Base-by-base conservation (phyloP, 768 basidiomycete species). In the Phylloporus sp. region DNA sequence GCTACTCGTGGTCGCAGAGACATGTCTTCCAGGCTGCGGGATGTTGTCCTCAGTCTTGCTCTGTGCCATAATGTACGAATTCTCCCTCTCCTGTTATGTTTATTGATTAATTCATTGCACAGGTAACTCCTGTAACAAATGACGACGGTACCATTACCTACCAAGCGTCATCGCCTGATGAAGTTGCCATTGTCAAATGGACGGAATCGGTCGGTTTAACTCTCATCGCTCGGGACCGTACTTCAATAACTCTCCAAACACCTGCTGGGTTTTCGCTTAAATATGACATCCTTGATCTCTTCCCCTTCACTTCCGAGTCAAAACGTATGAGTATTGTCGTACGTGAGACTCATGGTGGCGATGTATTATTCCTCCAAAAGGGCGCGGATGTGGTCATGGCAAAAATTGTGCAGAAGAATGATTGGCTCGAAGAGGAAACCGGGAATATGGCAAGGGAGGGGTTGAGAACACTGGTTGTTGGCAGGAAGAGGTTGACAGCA, bases 321-420 rank as follows among this genome's bases (percentile, higher is more conserved):
- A 98, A 99, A 70, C 90, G 97, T 26, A 99, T 98, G 97, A 95
- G 97, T 28, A 97, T 98, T 64, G 80, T 99, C 61, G 88, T 98
- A 29, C 85, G 88, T 23, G 95, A 97, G 50, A 67, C 73, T 0
- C 76, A 81, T 29, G 78, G 80, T 0, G 84, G 86, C 45, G 91
- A 95, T 53, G 84, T 95, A 46, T 82, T 78, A 10, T 99, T 99
- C 71, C 73, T 94, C 52, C 92, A 98, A 64, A 99, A 99, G 66
- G 97, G 97, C 23, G 97, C 95, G 0, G 97, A 99, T 64, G 93
- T 95, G n/a, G 91, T 98, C 35, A 98, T 99, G 97, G 78, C 86
- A 23, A 81, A 79, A 61, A 93, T 99, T 47, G 95, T 98, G 31
- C 92, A 91, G 65, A 82, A 88, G 61, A 98, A 98, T 67, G 97